phyloP scores from a whole-genome alignment of 306 rosid genomes.

The Arachis stenosperma region DNA sequence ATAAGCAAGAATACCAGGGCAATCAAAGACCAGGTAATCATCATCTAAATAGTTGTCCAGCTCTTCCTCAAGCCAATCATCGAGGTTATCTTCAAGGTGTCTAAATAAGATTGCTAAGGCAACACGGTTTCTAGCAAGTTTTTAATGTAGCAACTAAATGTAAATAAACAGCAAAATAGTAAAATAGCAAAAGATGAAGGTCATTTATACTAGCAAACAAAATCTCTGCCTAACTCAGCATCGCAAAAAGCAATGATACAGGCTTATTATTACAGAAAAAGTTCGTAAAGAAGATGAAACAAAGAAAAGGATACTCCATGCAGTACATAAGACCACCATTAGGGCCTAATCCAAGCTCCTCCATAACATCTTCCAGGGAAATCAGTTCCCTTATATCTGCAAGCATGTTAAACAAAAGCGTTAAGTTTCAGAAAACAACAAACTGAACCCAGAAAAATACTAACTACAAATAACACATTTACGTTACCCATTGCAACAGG shows the following conservation, averaged over 20 bases:
- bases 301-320: slow-evolving; percentile 94
- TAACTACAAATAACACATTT: neutral
- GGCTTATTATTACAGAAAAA: slow-evolving; percentile 9
- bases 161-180: neutral
- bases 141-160: neutral
- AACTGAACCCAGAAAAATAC: neutral
- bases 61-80: slow-evolving; percentile 82
- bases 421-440: neutral
- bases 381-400: slow-evolving; percentile 92
- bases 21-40: slow-evolving; percentile 89
- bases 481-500: slow-evolving; percentile 86
- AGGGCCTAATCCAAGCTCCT: slow-evolving; percentile 93
- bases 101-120: slow-evolving; percentile 63
- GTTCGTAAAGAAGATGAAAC: slow-evolving; percentile 3
- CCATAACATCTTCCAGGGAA: slow-evolving; percentile 95
- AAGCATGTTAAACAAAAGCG: slow-evolving; percentile 33
- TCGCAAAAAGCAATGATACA: neutral
- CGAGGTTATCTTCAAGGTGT: slow-evolving; percentile 86
- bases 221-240: slow-evolving; percentile 5
- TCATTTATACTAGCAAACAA: neutral
- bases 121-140: slow-evolving; percentile 6
- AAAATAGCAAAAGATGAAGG: neutral
- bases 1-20: slow-evolving; percentile 70
- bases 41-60: slow-evolving; percentile 85
- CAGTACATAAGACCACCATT: slow-evolving; percentile 94